Base-by-base conservation (phyloP, 2,329 filamentous ascomycete species). In the Plectosphaerella sp. region DNA sequence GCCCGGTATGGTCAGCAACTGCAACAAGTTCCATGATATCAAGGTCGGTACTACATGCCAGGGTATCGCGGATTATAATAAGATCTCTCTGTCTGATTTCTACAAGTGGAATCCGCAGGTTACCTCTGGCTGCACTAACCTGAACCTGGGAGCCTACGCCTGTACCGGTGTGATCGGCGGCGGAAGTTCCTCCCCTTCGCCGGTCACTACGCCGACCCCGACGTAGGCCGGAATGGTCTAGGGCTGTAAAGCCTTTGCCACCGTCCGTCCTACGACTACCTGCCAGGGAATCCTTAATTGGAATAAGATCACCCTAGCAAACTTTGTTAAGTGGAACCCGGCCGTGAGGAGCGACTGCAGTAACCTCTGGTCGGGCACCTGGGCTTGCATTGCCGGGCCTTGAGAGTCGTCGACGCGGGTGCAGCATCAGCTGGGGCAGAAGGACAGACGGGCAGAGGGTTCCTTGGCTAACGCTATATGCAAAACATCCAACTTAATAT, bases 301-400 rank as follows among this genome's bases (percentile, higher is more conserved):
- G 12, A 59, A 59, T 33, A 47, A 51, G 28, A 57, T 65, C 48
- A 56, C 54, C 2, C 45, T 62, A 10, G 51, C 55, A 5, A 50
- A 66, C 8, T 54, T 65, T 2, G 45, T 59, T 18, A 39, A 53
- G 46, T 67, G 67, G 66, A 67, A 71, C 52, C 65, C 67, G 5
- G 57, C 57, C 18, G 57, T 66, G 14, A 58, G 60, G 6, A 50
- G 42, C 10, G 54, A 58, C 25, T 69, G 67, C 51, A 45, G 24
- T 8, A 56, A 58, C 10, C 58, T 69, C 16, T 54, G 57, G 52
- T 46, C 50, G 3, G 43, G 50, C 22, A 42, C 51, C 2, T 56
- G 54, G 20, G 49, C 50, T 3, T 61, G 59, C 45, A 48, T 54
- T 35, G 45, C 41, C 25, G 48, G 48, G 14, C n/a, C 47, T 28